Base-by-base conservation (phyloP, 1,139 yeast species). In the Ogataea hybrid region DNA sequence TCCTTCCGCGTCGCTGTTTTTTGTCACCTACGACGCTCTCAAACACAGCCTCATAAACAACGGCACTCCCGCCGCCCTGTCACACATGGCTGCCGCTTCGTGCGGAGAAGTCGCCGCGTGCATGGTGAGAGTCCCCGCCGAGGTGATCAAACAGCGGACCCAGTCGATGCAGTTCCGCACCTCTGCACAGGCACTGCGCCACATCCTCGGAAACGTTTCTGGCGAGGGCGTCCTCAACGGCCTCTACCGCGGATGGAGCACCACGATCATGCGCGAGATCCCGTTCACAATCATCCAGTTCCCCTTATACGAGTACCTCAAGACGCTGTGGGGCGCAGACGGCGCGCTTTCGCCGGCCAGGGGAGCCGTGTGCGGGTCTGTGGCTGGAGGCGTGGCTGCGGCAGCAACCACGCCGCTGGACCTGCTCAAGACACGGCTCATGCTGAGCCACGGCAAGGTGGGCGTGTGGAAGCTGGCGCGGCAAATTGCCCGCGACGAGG, bases 251-350 rank as follows among this genome's bases (percentile, higher is more conserved):
- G 98, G 99, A 9, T 94, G 95, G 90, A 74, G 79, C 18, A 81
- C 95, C 15, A 92, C 98, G 0, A 82, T 92, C 32, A 73, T 90
- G 79, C 73, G 99, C 47, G 99, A 92, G 58, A 90, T 92, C 36
- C 98, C 98, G 2, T 92, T 92, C 67, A 92, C 98, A 0, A 73
- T 89, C 59, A 87, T 92, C 45, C 98, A 92, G 59, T 94, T 90
- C 67, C 98, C 98, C 2, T 65, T 94, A 25, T 92, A 92, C 60
- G 99, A 92, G 62, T 78, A 71, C 62, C 63, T 92, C 52, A 94
- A 92, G 68, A 63, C 64, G 46, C 63, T 65, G 38, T 76, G 84
- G 79, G 70, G 77, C 11, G 62, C 63, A 8, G 32, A 30, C 15
- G 36, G 35, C 52, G 60, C 5, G 67, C 68, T 81, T 4, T 51